A percentile compares a stretch with the other conserved stretches of the same genome.
These are phyloP conservation scores for Furculomyces boomerangus DNA, from an alignment of 371 early-diverging fungal species.

Conservation along the genomic window DNA sequence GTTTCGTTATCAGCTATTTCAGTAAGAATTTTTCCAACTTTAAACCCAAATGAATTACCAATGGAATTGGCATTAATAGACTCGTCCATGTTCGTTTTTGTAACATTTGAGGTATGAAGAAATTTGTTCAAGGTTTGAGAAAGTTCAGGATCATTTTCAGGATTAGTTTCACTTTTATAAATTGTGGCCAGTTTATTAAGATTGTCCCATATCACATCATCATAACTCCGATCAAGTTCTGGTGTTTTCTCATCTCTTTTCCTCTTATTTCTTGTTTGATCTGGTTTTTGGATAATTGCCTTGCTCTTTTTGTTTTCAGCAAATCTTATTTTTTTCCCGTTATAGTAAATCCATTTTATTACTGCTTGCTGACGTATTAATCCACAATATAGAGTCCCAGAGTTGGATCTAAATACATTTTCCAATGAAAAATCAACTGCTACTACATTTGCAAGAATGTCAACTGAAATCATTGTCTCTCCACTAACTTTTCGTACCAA, in stretches of 20 bases:
- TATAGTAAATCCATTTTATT: background rate
- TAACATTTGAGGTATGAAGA: too few species aligned
- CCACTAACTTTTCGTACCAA: background rate
- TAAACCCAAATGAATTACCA: background rate
- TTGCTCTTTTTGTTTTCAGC: background rate
- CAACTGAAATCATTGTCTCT: background rate
- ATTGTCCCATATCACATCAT: background rate
- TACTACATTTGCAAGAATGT: background rate
- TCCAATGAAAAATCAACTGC: background rate
- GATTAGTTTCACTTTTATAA: background rate
- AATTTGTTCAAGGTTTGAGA: too few species aligned
- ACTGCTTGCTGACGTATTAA: background rate
- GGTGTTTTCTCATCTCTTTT: background rate
- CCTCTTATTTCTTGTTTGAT: background rate
- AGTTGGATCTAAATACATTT: too few species aligned
- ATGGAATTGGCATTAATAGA: background rate
- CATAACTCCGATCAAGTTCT: background rate
- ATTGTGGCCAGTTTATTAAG: background rate
- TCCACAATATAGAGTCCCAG: constrained; percentile 1
- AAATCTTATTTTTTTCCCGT: background rate
- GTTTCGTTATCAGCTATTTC: background rate
- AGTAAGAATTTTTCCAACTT: background rate
- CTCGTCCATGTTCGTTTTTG: background rate
- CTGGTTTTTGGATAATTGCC: background rate
- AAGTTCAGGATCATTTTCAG: background rate